Base-by-base conservation (phyloP, 805 yeast species). In the Sugiyamaella qingdaonensis region DNA sequence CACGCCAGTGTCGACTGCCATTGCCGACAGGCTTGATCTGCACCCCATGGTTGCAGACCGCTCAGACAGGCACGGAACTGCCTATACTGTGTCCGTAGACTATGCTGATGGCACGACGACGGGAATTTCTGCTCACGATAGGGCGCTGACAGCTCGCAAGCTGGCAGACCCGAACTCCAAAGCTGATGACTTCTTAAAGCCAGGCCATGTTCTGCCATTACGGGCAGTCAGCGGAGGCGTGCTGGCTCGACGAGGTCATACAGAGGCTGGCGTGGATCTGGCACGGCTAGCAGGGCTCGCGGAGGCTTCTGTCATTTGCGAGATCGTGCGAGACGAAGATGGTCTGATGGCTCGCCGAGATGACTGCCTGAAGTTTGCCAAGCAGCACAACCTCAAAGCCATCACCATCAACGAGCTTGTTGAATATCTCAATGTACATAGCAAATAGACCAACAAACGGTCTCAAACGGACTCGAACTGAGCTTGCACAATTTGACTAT, bases 191-290 rank as follows among this genome's bases (percentile, higher is more conserved):
- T 88, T 94, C 66, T 73, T 88, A 66, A 82, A 86, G 63, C 99
- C 99, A 0, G 99, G 99, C 14, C 99, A 94, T 66, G 74, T 94
- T 31, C 81, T 92, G 59, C 99, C 99, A 2, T 77, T 94, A 62
- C 79, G 98, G 61, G 98, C 98, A 2, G 86, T 78, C 18, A 86
- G 86, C 21, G 96, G 96, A 0, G 84, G 95, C 49, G 81, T 94
- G 53, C 74, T 82, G 53, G 72, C 74, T 48, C 86, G 99, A 75
- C 76, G 87, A 54, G 99, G 99, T 13, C 99, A 94, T 68, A 94
- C 99, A 10, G 99, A 94, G 73, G 98, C 99, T 14, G 90, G 89
- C 27, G 95, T 94, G 10, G 96, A 92, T 66, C 76, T 94, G 58
- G 84, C 96, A 66, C 73, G 74, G 63, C 75, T 91, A 63, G 78